Evolutionary conservation across 2,329 filamentous ascomycete species (phyloP), one percentile per base, ranked within the genome.

Genomic region (Zopfia rhizophila): DNA sequence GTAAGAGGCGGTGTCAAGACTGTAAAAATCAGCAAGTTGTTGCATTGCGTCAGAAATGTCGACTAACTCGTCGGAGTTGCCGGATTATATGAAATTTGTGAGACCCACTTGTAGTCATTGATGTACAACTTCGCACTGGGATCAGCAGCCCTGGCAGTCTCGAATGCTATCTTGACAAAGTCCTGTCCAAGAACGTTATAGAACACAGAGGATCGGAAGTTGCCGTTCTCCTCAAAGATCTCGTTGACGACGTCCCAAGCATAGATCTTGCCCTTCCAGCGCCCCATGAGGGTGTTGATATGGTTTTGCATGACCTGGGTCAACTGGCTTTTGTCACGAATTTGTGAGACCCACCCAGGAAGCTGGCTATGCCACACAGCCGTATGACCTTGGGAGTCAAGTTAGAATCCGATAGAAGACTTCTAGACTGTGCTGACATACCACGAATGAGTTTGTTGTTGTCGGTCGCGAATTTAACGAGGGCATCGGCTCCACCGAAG

Each of bases 131-230:
- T 87, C 4, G 84, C 86, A 47, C 72, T 60, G 3, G 88, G 86
- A 64, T 91, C 88, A 5, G 85, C 87, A 7, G 77, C 77, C 43
- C 82, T 80, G 11, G 88, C 88, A 2, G 87, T 82, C 51, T 83
- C 78, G 72, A 91, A 91, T 5, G 88, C 87, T 62, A 91, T 88
- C 19, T 78, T 75, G 37, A 91, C 84, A 63, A 87, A 90, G 67
- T 84, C 82, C 73, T 90, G 84, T 29, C 87, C 87, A 2, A 90
- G 79, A 2, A 90, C 82, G 12, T 82, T 78, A 60, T 77, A 87
- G 74, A 88, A 90, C 45, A 89, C 84, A 7, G 78, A 82, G 27
- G 74, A 58, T 19, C 86, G 83, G 39, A 87, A 75, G 4, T 67
- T 74, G 17, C 85, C 86, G 56, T 84, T 77, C 58, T 88, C 75